A percentile compares a stretch with the other conserved stretches of the same genome.
Conservation (phyloP, 1,284 basidiomycete genomes). For the Boletus subluridellus region DNA sequence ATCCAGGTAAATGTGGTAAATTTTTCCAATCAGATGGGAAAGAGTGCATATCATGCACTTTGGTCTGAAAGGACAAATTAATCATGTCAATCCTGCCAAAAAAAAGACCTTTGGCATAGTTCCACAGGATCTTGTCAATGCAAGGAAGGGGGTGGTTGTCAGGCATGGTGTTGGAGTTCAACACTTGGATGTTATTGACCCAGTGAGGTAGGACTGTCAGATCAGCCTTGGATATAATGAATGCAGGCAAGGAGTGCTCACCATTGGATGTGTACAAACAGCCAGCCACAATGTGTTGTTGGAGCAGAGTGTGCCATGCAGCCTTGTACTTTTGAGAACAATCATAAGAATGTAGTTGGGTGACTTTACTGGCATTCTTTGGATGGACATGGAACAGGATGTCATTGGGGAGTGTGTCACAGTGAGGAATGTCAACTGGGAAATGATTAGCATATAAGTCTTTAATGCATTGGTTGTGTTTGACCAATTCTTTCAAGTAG, state of each 20-base stretch:
- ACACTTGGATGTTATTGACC: conserved; percentile 19
- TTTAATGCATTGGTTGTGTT: no score
- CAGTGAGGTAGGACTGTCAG: neutral
- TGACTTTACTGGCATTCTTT: neutral
- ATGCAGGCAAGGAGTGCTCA: neutral
- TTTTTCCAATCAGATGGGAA: conserved; percentile 18
- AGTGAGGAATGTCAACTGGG: neutral
- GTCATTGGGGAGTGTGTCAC: neutral
- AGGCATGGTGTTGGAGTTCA: conserved; percentile 25
- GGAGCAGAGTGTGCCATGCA: neutral
- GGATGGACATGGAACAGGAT: neutral
- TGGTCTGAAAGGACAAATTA: conserved; percentile 39
- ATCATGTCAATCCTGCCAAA: conserved; percentile 40
- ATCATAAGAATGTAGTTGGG: neutral
- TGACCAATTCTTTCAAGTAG: no score
- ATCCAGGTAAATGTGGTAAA: conserved; percentile 36
- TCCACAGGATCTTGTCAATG: conserved; percentile 22
- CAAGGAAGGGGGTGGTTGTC: conserved; percentile 24
- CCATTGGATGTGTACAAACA: fast-evolving
- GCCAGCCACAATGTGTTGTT: neutral
- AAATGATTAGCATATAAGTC: neutral
- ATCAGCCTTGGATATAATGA: conserved; percentile 15
- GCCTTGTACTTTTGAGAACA: neutral
- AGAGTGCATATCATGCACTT: conserved; percentile 23
- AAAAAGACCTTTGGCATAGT: conserved; percentile 16